Evolutionary conservation across 805 yeast species (phyloP).

Genomic region (Sugiyamaella valdiviana): DNA sequence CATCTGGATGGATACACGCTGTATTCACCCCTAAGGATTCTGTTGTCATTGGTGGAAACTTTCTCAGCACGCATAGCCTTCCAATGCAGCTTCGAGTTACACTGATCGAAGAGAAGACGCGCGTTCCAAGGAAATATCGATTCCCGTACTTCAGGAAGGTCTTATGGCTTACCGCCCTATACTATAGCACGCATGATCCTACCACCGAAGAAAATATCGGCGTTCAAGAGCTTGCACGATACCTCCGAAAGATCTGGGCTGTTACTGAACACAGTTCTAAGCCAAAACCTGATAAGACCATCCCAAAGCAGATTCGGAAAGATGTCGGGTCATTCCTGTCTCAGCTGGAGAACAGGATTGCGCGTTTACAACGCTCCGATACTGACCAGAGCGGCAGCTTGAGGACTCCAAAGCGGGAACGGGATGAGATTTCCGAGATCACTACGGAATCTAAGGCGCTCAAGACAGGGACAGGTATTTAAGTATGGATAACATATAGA

Average conservation of each 20-base stretch:
- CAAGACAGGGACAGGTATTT: not conserved
- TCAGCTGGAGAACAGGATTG: no score
- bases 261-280: not conserved
- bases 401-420: no score
- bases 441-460: not conserved
- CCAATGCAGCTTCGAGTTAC: conserved; percentile 56
- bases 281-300: conserved; percentile 2
- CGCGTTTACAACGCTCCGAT: no score
- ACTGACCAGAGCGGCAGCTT: no score
- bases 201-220: not conserved
- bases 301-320: not conserved
- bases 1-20: conserved; percentile 91
- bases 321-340: not conserved
- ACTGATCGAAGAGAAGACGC: conserved; percentile 57
- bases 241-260: conserved; percentile 5
- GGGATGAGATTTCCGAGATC: not conserved
- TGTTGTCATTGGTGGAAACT: conserved; percentile 83
- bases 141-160: conserved; percentile 72
- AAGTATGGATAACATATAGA: not conserved
- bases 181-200: conserved; percentile 21
- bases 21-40: conserved; percentile 80
- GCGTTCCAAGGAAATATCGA: conserved; percentile 68
- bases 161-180: conserved; percentile 60
- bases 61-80: conserved; percentile 58
- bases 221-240: not conserved